phyloP scores from a whole-genome alignment of 2,329 filamentous ascomycete genomes.

The Kalmusia sp. region DNA sequence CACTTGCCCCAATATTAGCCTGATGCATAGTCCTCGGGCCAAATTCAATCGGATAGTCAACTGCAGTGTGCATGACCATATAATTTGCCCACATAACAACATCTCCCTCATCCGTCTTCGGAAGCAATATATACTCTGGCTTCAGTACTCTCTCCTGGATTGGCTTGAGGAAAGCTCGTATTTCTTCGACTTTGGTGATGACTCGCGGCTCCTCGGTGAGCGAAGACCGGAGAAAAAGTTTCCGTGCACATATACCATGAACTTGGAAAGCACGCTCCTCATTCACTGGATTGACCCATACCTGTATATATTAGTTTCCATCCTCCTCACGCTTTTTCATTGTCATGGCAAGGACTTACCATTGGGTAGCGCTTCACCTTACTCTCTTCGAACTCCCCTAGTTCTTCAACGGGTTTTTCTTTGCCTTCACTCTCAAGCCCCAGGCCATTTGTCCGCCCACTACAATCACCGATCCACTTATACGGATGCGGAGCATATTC shows the following conservation, averaged over 20 bases:
- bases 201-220: slow-evolving; percentile 42
- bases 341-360: no score
- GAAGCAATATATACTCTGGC: slow-evolving; percentile 53
- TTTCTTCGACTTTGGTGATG: slow-evolving; percentile 49
- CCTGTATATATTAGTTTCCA: no score
- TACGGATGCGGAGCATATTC: slow-evolving; percentile 57
- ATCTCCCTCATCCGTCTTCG: slow-evolving; percentile 52
- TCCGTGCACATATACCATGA: slow-evolving; percentile 50
- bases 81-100: slow-evolving; percentile 40
- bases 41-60: slow-evolving; percentile 52
- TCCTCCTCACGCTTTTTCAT: no score
- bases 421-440: slow-evolving; percentile 49
- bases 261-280: slow-evolving; percentile 54
- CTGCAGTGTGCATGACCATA: slow-evolving; percentile 44
- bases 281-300: slow-evolving; percentile 53
- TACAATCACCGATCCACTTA: slow-evolving; percentile 52
- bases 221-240: slow-evolving; percentile 48
- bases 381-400: slow-evolving; percentile 45
- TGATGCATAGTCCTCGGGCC: slow-evolving; percentile 56
- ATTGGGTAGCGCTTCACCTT: slow-evolving; percentile 54
- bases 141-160: slow-evolving; percentile 51
- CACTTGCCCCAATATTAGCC: slow-evolving; percentile 51
- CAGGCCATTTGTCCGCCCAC: slow-evolving; percentile 50
- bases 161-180: slow-evolving; percentile 44
- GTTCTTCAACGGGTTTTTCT: slow-evolving; percentile 48